A percentile compares a stretch with the other conserved stretches of the same genome.
Conservation (phyloP, 2,329 filamentous ascomycete species). For the Fusarium robinianum region DNA sequence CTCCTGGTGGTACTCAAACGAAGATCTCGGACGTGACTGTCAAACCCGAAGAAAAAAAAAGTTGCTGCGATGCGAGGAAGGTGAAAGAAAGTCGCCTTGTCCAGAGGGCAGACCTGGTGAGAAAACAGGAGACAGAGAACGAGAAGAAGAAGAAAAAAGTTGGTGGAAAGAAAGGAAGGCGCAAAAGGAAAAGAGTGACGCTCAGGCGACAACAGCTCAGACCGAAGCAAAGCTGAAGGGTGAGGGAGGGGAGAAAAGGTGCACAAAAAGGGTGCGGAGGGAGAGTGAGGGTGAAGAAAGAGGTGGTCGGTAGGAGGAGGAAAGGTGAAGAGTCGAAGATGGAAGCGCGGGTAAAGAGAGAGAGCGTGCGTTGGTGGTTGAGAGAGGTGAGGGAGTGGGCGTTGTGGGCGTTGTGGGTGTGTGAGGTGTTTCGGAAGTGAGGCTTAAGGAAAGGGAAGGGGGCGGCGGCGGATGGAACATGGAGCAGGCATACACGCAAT, state of each 20-base stretch:
- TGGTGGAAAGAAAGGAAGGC: constrained; percentile 9
- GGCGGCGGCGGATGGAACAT: too few species aligned
- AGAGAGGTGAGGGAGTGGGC: too few species aligned
- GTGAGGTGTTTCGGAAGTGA: too few species aligned
- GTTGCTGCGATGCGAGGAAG: constrained; percentile 3
- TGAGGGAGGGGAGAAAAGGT: constrained; percentile 1
- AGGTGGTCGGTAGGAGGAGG: constrained; percentile 7
- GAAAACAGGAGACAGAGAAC: constrained; percentile 1
- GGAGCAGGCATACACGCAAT: too few species aligned
- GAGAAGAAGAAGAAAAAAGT: constrained; percentile 5
- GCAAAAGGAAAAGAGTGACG: constrained; percentile 26
- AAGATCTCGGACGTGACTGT: constrained; percentile 12
- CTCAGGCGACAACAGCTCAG: constrained; percentile 31
- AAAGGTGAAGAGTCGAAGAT: constrained; percentile 2
- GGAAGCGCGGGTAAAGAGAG: constrained; percentile 4
- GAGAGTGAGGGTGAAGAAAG: constrained; percentile 11
- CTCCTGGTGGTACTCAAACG: not conserved
- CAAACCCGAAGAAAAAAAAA: too few species aligned
- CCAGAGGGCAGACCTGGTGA: constrained; percentile 20
- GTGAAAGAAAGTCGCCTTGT: constrained; percentile 20
- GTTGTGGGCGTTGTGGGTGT: too few species aligned
- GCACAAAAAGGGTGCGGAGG: constrained; percentile 26
- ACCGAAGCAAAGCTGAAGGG: constrained; percentile 29
- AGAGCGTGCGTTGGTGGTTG: too few species aligned
- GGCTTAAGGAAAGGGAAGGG: too few species aligned